A percentile compares a stretch with the other conserved stretches of the same genome.
These are phyloP conservation scores for Claviceps maximensis DNA, from an alignment of 2,329 filamentous ascomycete species.

Conservation along the genomic window DNA sequence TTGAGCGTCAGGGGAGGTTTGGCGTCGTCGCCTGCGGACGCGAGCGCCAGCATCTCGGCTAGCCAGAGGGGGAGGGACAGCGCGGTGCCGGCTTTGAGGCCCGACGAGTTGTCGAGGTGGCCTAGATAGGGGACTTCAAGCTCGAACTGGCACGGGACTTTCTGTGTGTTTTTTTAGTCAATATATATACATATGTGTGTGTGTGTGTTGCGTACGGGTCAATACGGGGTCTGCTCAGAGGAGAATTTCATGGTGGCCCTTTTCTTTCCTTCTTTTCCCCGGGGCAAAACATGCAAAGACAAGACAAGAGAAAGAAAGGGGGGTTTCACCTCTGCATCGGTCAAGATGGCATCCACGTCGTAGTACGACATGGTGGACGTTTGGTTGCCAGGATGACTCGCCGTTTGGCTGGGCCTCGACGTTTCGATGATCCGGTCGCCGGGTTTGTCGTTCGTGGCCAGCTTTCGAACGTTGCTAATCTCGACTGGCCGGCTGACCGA, in stretches of 20 bases:
- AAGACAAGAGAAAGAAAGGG: no score
- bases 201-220: no score
- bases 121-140: slow-evolving; percentile 77
- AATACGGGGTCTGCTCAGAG: no score
- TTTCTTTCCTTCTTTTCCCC: no score
- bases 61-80: slow-evolving; percentile 87
- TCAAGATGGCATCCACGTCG: slow-evolving; percentile 72
- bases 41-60: slow-evolving; percentile 79
- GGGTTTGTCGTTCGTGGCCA: no score
- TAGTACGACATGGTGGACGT: slow-evolving; percentile 55
- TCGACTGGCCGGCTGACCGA: no score
- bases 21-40: slow-evolving; percentile 32
- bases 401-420: neutral
- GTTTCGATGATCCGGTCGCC: neutral
- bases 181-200: neutral
- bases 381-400: neutral
- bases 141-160: slow-evolving; percentile 92
- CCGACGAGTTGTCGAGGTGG: slow-evolving; percentile 70
- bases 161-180: slow-evolving; percentile 47
- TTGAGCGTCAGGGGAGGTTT: slow-evolving; percentile 64
- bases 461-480: no score
- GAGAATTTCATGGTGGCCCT: no score
- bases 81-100: slow-evolving; percentile 69
- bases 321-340: slow-evolving; percentile 60
- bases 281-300: no score